Evolutionary conservation across 495 filamentous ascomycete genomes (phyloP).

Genomic region (Apodospora peruviana): DNA sequence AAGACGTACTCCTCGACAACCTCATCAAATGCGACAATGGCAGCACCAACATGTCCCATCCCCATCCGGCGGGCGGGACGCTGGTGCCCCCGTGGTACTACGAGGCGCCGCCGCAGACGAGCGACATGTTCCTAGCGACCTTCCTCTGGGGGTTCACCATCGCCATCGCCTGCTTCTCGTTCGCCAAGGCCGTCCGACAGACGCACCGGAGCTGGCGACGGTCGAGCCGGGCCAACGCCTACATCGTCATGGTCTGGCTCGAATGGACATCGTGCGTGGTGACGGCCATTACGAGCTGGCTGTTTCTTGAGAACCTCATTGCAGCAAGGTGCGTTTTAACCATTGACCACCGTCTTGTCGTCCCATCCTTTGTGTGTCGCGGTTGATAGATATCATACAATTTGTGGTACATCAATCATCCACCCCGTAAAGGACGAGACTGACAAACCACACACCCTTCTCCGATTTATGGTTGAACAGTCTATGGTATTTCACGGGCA

Average conservation of each 20-base stretch:
- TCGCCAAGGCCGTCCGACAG: conserved; percentile 21
- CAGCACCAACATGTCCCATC: too few relatives aligned
- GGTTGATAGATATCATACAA: too few relatives aligned
- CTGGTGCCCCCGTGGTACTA: conserved; percentile 22
- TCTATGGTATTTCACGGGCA: conserved; percentile 17
- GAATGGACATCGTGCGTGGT: conserved; percentile 12
- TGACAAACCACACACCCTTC: too few relatives aligned
- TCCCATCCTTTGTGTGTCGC: too few relatives aligned
- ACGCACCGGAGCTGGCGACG: conserved; percentile 16
- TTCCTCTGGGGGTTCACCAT: conserved; percentile 25
- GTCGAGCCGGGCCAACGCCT: conserved; percentile 7
- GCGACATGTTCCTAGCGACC: conserved; percentile 19
- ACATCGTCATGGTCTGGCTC: conserved; percentile 30
- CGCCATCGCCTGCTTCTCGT: conserved; percentile 13
- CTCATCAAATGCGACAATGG: too few relatives aligned
- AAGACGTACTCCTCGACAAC: too few relatives aligned
- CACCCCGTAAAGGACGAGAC: too few relatives aligned
- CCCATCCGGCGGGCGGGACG: too few relatives aligned
- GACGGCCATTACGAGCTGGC: conserved; percentile 19
- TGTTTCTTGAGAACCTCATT: conserved; percentile 17
- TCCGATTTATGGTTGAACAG: too few relatives aligned
- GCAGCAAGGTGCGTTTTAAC: conserved; percentile 14
- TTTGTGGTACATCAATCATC: too few relatives aligned
- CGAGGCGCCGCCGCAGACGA: not conserved
- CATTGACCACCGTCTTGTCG: too few relatives aligned